Base-by-base conservation (phyloP, 805 yeast species). In the Sugiyamaella valdiviana region DNA sequence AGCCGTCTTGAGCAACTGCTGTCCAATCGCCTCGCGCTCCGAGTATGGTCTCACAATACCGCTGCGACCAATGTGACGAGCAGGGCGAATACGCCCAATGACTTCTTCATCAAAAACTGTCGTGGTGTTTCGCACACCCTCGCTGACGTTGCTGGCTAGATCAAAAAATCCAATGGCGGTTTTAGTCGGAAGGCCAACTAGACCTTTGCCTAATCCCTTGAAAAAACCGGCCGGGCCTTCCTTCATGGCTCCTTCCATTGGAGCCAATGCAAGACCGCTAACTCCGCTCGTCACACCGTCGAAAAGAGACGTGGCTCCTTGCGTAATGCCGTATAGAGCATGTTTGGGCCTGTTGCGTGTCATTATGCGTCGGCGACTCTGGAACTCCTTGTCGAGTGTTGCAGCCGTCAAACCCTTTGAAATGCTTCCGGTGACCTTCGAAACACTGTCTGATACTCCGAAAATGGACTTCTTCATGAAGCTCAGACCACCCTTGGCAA, bases 101-200 rank as follows among this genome's bases (percentile, higher is more conserved):
- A 83, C 83, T 39, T 82, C 88, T 2, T 76, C 79, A 63, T 88
- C 96, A 62, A 88, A 83, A 1, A 85, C 91, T 0, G 96, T 86
- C 0, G 99, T 88, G 0, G 97, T 86, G 63, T 83, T 90, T 51
- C 90, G 76, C 43, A 95, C 89, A 22, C 98, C 98, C 63, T 90
- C 97, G 68, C 95, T 82, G 35, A 93, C 82, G 64, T 87, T 91
- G 46, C 85, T 84, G 0, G 98, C 96, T 53, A 95, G 72, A 63
- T 93, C 99, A 56, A 93, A 82, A 20, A 93, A 63, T 10, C 99
- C 99, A 57, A 91, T 89, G 0, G 96, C 96, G 0, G 98, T 87
- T 70, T 93, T 93, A 0, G 99, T 90, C 0, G 99, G 99, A 24
- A 95, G 68, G 0, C 99, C 99, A 49, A 93, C 79, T n/a, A 95